Base-by-base conservation (phyloP, 2,329 filamentous ascomycete species). In the Tolypocladium sp. region DNA sequence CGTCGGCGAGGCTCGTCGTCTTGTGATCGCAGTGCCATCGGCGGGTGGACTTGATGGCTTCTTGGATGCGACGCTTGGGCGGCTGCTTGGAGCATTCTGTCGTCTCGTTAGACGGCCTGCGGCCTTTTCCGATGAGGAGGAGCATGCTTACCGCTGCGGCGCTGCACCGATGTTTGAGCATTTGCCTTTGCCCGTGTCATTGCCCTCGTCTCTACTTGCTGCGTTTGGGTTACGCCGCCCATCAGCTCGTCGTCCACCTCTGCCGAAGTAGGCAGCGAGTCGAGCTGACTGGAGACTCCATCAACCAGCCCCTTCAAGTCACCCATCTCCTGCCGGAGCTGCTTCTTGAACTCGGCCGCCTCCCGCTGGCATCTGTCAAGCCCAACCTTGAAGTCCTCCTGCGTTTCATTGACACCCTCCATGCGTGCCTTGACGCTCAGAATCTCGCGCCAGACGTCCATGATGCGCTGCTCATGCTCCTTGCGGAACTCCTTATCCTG, bases 1-100 rank as follows among this genome's bases (percentile, higher is more conserved):
- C 64, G 38, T 75, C 73, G n/a, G 61, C 40, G 46, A 68, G 61
- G 33, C 46, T 54, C 2, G 71, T 74, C 7, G 63, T 68, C 57
- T 75, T 75, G 64, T 73, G 71, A 37, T 75, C 73, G 35, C 66
- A 66, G 61, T 76, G 72, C 73, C 73, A 76, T 44, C 73, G 71
- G 49, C 71, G 69, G 13, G 73, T 75, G 0, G 73, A 75, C 57
- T 63, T 64, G 59, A 75, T 67, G 22, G 71, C 61, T 42, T 75
- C 72, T n/a, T 66, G 60, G 52, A 76, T 70, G 42, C 73, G 73
- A 4, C 56, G 56, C 7, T 65, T 63, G 49, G 62, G 56, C 17
- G 58, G n/a, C 55, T 57, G 56, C 20, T 42, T 35, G 17, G 57
- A 40, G 56, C 52, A 59, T 1, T 55, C 59, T 59, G 25, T 3